Percentiles rank a stretch among this genome's conserved stretches.
These are phyloP conservation scores for Exophiala alcalophila DNA, from an alignment of 2,329 filamentous ascomycete species.

Conservation along the genomic window DNA sequence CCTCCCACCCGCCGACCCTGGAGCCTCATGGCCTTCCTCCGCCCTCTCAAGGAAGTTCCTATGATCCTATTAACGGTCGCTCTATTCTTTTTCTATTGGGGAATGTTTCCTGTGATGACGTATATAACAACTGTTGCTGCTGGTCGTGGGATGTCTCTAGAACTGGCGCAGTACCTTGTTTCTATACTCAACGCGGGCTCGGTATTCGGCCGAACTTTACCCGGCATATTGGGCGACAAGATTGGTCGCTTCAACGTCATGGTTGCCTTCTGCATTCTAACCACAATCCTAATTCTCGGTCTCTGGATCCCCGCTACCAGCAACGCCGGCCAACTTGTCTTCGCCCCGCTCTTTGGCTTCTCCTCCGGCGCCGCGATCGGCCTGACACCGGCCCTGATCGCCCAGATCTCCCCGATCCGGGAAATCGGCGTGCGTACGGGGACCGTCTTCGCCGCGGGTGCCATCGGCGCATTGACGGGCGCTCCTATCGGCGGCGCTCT, in stretches of 20 bases:
- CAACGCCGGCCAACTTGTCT: conserved; percentile 60
- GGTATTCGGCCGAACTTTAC: conserved; percentile 56
- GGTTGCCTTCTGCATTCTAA: conserved; percentile 48
- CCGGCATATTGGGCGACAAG: conserved; percentile 54
- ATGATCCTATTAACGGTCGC: conserved; percentile 30
- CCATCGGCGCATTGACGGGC: conserved; percentile 64
- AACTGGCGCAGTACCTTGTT: conserved; percentile 31
- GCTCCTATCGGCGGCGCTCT: conserved; percentile 64
- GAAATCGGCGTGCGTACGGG: conserved; percentile 69
- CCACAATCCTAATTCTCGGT: conserved; percentile 50
- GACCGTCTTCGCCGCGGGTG: conserved; percentile 59
- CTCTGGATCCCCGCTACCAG: conserved; percentile 55
- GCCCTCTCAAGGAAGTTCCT: conserved; percentile 31
- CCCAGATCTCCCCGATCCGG: conserved; percentile 67
- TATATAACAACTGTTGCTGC: conserved; percentile 28
- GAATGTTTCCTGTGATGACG: conserved; percentile 34
- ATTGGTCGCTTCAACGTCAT: conserved; percentile 56
- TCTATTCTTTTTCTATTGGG: conserved; percentile 33
- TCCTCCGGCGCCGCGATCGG: conserved; percentile 64
- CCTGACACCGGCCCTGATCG: conserved; percentile 56
- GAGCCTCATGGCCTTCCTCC: conserved; percentile 34
- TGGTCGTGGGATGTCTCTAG: conserved; percentile 27
- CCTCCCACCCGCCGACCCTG: conserved; percentile 39
- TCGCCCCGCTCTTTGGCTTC: conserved; percentile 67
- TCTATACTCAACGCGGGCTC: conserved; percentile 33